phyloP scores from a whole-genome alignment of 495 filamentous ascomycete genomes.

The Neurospora cerealis region DNA sequence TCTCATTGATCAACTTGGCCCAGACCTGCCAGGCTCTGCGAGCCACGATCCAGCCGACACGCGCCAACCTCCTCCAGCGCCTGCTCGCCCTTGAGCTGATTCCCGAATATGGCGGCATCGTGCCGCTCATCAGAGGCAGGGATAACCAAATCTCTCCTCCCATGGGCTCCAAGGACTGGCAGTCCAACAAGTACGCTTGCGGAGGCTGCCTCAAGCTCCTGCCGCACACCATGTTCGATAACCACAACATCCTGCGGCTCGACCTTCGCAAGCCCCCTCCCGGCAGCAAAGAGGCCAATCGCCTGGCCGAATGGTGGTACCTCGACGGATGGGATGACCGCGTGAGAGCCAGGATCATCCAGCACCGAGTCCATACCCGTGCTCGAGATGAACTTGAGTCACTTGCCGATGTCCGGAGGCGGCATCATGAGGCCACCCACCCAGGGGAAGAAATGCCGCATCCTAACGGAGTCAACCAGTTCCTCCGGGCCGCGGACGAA shows the following conservation, averaged over 20 bases:
- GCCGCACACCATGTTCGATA: slow-evolving; percentile 15
- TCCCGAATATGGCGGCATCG: slow-evolving; percentile 14
- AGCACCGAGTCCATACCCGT: neutral
- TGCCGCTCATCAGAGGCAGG: slow-evolving; percentile 4
- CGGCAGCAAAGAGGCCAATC: slow-evolving; percentile 8
- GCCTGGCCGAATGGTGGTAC: slow-evolving; percentile 12
- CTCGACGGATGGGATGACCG: neutral
- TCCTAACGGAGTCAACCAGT: neutral
- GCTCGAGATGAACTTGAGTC: neutral
- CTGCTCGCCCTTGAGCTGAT: slow-evolving; percentile 18
- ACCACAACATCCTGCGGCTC: slow-evolving; percentile 11
- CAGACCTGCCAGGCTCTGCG: slow-evolving; percentile 6
- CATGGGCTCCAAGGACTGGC: slow-evolving; percentile 3
- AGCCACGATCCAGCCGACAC: slow-evolving; percentile 6
- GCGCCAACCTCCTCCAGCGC: slow-evolving; percentile 7
- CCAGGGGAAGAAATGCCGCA: neutral
- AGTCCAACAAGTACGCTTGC: slow-evolving; percentile 15
- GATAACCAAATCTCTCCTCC: slow-evolving; percentile 3
- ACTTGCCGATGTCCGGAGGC: neutral
- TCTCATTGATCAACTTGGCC: slow-evolving; percentile 9
- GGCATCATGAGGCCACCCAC: neutral
- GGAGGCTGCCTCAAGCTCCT: slow-evolving; percentile 16
- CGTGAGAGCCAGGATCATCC: neutral
- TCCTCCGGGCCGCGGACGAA: neutral
- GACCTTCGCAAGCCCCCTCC: slow-evolving; percentile 13